Base-by-base conservation (phyloP, 805 yeast genomes). In the Candida coleopterorum region DNA sequence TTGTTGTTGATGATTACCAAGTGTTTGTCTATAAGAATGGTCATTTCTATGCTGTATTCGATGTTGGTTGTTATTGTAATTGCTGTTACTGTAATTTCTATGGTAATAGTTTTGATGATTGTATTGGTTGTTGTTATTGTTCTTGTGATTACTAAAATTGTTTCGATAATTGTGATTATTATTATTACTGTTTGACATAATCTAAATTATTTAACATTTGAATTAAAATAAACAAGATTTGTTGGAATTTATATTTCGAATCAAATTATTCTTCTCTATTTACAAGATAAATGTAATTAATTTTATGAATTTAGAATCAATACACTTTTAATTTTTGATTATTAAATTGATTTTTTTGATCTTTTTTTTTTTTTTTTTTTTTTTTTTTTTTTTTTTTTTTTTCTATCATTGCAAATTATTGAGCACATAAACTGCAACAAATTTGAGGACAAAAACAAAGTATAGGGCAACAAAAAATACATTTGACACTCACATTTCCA, bases 1-100 rank as follows among this genome's bases (percentile, higher is more conserved):
- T 20, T 29, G 28, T 7, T 6, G 17, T 25, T 14, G 28, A 25
- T 25, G 15, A 11, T 25, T 25, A 12, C 6, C 11, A 6, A 20
- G 22, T 10, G 22, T 11, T 8, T 18, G 24, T 29, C 17, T 21
- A 29, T 20, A 9, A 8, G 9, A 7, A 18, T 29, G 6, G 16
- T 25, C 28, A 25, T 25, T 25, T 11, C 17, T 25, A n/a, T 25
- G 15, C 28, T 25, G 28, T 25, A 25, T 25, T 25, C 28, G 28
- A 25, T 25, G 28, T 6, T 25, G 28, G 9, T 25, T 25, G 17
- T 15, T 23, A 9, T 23, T 7, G 10, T 23, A 7, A n/a, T 23
- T 23, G 25, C 10, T 23, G 28, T 25, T 23, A 16, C 9, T 18
- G 9, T 18, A 23, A 9, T 23, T 23, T 23, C 25, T 23, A 23